These are phyloP conservation scores for Podospora fimiseda DNA, from an alignment of 495 filamentous ascomycete genomes.

Conservation along the genomic window DNA sequence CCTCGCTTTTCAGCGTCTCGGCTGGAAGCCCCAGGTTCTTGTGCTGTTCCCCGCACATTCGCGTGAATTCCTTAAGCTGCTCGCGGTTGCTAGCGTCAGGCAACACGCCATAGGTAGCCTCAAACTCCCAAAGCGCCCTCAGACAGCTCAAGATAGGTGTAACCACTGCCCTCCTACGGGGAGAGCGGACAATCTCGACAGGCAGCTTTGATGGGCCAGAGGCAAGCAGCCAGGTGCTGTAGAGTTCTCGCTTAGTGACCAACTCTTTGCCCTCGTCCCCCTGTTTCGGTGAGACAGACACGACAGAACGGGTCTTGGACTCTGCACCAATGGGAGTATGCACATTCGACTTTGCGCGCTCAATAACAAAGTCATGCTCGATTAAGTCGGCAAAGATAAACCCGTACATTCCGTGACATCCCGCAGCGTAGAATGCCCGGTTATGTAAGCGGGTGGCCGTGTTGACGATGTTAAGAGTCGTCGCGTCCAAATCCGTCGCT, in stretches of 20 bases:
- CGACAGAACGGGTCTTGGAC: conserved; percentile 67
- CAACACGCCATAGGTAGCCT: conserved; percentile 45
- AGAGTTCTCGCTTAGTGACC: conserved; percentile 86
- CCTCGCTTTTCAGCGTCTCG: conserved; percentile 66
- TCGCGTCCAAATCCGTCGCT: conserved; percentile 78
- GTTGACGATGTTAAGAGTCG: conserved; percentile 69
- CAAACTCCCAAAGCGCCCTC: conserved; percentile 76
- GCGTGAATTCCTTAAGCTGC: conserved; percentile 67
- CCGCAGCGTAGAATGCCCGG: conserved; percentile 82
- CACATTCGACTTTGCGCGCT: conserved; percentile 74
- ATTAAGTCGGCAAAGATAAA: conserved; percentile 92
- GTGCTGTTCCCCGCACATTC: conserved; percentile 66
- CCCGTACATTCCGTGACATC: conserved; percentile 84
- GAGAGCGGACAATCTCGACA: conserved; percentile 56
- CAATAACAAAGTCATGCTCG: conserved; percentile 77
- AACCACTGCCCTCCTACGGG: conserved; percentile 64
- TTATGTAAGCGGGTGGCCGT: conserved; percentile 67
- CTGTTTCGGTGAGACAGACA: conserved; percentile 63
- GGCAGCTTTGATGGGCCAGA: conserved; percentile 67
- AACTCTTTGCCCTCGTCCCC: conserved; percentile 64
- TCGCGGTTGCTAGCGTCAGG: conserved; percentile 48
- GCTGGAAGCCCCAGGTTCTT: conserved; percentile 68
- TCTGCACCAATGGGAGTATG: conserved; percentile 58
- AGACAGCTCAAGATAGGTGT: conserved; percentile 76
- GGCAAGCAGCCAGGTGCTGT: conserved; percentile 72